These are phyloP conservation scores for Hanseniaspora occidentalis DNA, from an alignment of 805 yeast genomes.

Conservation along the genomic window DNA sequence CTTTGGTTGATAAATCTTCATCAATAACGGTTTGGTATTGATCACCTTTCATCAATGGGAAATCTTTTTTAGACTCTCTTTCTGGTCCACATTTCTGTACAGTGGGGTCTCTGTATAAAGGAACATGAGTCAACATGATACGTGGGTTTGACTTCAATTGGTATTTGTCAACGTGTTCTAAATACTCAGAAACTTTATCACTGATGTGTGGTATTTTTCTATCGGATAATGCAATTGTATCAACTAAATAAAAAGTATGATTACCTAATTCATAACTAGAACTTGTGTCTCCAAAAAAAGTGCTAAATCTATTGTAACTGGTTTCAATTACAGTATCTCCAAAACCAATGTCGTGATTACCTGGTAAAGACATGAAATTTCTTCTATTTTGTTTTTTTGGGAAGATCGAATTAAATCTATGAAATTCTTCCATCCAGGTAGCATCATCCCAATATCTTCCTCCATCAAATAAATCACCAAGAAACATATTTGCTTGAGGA, in stretches of 20 bases:
- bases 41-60: conserved; percentile 62
- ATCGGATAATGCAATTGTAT: conserved; percentile 72
- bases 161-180: conserved; percentile 26
- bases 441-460: conserved; percentile 76
- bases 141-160: conserved; percentile 35
- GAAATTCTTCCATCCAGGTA: conserved; percentile 59
- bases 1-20: conserved; percentile 40
- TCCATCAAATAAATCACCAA: conserved; percentile 93
- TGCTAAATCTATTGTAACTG: conserved; percentile 49
- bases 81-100: conserved; percentile 58
- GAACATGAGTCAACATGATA: conserved; percentile 76
- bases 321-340: conserved; percentile 54
- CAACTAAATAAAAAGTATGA: conserved; percentile 66
- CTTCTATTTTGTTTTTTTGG: conserved; percentile 35
- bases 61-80: conserved; percentile 53
- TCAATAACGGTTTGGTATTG: conserved; percentile 90
- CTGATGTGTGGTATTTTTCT: conserved; percentile 32
- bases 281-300: conserved; percentile 61
- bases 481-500: conserved; percentile 66
- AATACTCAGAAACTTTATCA: conserved; percentile 37
- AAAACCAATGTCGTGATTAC: conserved; percentile 95
- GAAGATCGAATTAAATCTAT: conserved; percentile 57
- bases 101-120: conserved; percentile 59
- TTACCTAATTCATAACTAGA: conserved; percentile 40
- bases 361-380: conserved; percentile 49